Percentiles rank a stretch among this genome's conserved stretches.
Conservation (phyloP, 2,329 filamentous ascomycete genomes). For the Botrytis paeoniae region DNA sequence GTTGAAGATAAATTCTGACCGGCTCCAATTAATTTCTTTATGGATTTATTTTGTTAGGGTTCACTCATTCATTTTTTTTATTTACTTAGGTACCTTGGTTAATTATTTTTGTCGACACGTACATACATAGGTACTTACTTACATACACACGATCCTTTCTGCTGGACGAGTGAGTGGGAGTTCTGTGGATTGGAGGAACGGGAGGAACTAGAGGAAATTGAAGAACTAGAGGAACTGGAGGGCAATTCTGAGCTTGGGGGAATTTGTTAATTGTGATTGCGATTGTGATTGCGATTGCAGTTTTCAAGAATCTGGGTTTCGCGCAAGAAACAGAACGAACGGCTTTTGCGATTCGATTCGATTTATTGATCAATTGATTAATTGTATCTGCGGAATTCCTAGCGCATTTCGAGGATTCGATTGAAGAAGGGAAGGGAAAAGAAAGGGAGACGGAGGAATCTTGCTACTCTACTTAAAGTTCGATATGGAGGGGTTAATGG, state of each 20-base stretch:
- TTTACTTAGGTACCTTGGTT: too few relatives aligned
- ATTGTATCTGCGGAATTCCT: neutral
- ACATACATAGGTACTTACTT: too few relatives aligned
- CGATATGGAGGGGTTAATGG: conserved; percentile 12
- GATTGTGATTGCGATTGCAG: neutral
- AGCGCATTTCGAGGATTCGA: neutral
- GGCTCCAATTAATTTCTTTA: too few relatives aligned
- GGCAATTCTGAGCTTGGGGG: neutral
- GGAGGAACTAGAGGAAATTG: neutral
- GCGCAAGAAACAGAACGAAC: neutral
- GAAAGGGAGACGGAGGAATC: neutral
- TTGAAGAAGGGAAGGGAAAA: neutral
- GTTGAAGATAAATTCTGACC: too few relatives aligned
- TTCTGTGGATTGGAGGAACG: neutral
- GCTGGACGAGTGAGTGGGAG: neutral
- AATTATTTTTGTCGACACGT: too few relatives aligned
- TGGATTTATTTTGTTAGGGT: too few relatives aligned
- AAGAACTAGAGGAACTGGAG: too few relatives aligned
- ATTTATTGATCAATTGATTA: neutral
- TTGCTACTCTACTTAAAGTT: neutral
- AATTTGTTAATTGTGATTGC: neutral
- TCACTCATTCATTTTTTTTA: too few relatives aligned
- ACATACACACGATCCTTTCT: neutral
- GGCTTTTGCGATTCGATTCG: neutral
- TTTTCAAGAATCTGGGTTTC: neutral